Evolutionary conservation across 106 monocot species (phyloP), one percentile per base, ranked within the genome.

Genomic region (Dendrobium officinale): DNA sequence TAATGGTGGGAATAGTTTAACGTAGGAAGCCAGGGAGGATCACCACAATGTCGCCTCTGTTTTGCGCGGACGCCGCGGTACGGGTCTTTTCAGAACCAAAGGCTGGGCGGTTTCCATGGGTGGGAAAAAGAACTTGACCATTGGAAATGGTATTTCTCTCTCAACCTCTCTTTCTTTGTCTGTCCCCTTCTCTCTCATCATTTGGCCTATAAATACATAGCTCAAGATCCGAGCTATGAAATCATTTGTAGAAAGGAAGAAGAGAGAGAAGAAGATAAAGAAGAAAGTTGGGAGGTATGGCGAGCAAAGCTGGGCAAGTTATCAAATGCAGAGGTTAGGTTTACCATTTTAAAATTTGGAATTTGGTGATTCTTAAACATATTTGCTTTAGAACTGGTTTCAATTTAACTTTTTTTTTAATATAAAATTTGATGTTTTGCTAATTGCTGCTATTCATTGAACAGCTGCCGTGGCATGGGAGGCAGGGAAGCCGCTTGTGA

Each of bases 381-480:
- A 31, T 31, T 51, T 51, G 10, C 45, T 10, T 51, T 1, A 51
- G 13, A 51, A 16, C 2, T 13, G 13, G 51, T 13, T 13, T 13
- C 13, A 9, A 45, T 45, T 6, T 7, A 45, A 58, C 1, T 18
- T 16, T 58, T 58, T 20, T 26, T 66, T 20, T 66, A 0, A 22
- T 8, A 22, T 24, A 20, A 26, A 26, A 6, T 24, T 66, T 66
- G 64, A 20, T 70, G 27, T 70, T 37, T 27, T 61, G n/a, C 26
- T 26, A 26, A 26, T 26, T 26, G 26, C 8, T 61, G 19, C n/a
- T 7, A 56, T 56, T 16, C 4, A 61, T 61, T 61, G 17, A 86
- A 80, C 84, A 93, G 93, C 88, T 75, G 90, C 90, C 48, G 86
- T 93, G 1, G 83, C 93, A n/a, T 93, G 93, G 90, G 93, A 93